Evolutionary conservation across 352 stramenopile genomes (phyloP).

Genomic region (Phytophthora colocasiae): DNA sequence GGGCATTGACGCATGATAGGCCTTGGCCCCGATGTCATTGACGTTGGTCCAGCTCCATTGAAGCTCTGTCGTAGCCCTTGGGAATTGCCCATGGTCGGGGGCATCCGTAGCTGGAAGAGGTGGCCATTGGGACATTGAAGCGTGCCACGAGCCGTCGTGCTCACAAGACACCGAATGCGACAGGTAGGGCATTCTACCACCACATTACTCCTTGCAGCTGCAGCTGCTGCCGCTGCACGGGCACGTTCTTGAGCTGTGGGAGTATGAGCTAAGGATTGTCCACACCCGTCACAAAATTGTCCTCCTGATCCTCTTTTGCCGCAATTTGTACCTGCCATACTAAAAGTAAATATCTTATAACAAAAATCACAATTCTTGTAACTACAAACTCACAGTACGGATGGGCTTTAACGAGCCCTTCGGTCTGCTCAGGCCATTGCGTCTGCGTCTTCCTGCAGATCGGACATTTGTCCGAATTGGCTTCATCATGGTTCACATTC

Average conservation of each 20-base stretch:
- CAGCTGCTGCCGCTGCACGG: conserved; percentile 53
- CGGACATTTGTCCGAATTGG: conserved; percentile 88
- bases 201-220: conserved; percentile 68
- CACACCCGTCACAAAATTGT: conserved; percentile 79
- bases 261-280: conserved; percentile 75
- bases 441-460: conserved; percentile 88
- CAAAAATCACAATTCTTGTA: neutral
- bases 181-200: conserved; percentile 81
- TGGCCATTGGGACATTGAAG: conserved; percentile 82
- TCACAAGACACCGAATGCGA: conserved; percentile 81
- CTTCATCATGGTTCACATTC: conserved; percentile 92
- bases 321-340: conserved; percentile 66
- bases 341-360: conserved; percentile 10
- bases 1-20: conserved; percentile 87
- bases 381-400: conserved; percentile 64
- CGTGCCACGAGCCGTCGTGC: conserved; percentile 69
- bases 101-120: conserved; percentile 79
- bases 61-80: conserved; percentile 51
- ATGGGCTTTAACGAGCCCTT: conserved; percentile 86
- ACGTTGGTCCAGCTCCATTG: conserved; percentile 20
- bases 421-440: conserved; percentile 87
- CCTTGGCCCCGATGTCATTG: conserved; percentile 39
- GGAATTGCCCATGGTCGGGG: conserved; percentile 48
- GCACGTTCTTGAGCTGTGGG: conserved; percentile 77
- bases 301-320: conserved; percentile 75